Evolutionary conservation across 2,329 filamentous ascomycete species (phyloP), one percentile per base, ranked within the genome.

Genomic region (Cryphonectria carpinicola): DNA sequence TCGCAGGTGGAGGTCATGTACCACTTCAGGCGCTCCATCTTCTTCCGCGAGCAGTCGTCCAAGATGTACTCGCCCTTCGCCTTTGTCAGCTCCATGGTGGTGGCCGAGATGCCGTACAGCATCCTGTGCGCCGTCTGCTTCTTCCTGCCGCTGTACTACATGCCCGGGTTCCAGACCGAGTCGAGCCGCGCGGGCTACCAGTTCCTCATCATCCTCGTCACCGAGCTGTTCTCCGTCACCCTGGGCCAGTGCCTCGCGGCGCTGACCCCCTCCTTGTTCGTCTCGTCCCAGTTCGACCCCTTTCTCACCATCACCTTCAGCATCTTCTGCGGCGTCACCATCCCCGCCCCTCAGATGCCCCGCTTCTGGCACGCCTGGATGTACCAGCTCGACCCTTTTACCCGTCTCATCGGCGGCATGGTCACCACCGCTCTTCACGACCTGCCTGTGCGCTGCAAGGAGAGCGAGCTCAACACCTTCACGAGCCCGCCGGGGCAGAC

Each of bases 261-360:
- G 0, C 81, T 95, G 69, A 96, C 93, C 0, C 93, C 94, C 0
- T 90, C 88, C 35, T 89, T 92, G 1, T 94, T 94, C 81, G 93
- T 97, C 75, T 90, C 92, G 0, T 89, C 91, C 19, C 89, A 95
- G 74, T 87, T 93, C 74, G 94, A 97, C 76, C 94, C 94, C 0
- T 93, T 95, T 78, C 83, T 96, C 78, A 90, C 94, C 80, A 93
- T 96, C 79, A 89, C 91, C 71, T 95, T 97, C 77, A 87, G 92
- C 1, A 86, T 97, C 35, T 97, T 97, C 88, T 97, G 93, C 77
- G 94, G 94, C 80, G 94, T 97, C 72, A 92, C 93, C 0, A 93
- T 97, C 66, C 92, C 94, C 0, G 88, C 90, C 58, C 88, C 90
- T 0, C 89, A 93, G 79, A 97, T 97, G 81, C 91, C 93, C 1